These are phyloP conservation scores for Zymoseptoria ardabiliae DNA, from an alignment of 2,329 filamentous ascomycete genomes.

Conservation along the genomic window DNA sequence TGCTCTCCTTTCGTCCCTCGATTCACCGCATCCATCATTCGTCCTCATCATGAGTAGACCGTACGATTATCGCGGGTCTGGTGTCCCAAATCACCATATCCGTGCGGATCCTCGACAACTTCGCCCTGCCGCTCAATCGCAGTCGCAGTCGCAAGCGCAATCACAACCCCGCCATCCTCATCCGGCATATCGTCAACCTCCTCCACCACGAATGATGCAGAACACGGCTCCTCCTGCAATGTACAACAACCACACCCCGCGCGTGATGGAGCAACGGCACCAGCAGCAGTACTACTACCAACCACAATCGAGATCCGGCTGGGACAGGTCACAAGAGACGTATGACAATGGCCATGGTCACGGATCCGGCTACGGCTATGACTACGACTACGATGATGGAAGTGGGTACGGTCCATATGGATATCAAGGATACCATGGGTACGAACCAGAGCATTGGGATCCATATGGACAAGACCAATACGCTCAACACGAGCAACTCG, in stretches of 20 bases:
- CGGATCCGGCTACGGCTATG: conserved; percentile 8
- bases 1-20: not conserved
- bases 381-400: conserved; percentile 60
- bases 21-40: not conserved
- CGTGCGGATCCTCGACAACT: not conserved
- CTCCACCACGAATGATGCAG: not conserved
- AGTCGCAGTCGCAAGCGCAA: not conserved
- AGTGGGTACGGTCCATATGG: conserved; percentile 55
- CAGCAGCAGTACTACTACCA: conserved; percentile 10
- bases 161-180: not conserved
- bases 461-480: conserved; percentile 9
- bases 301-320: conserved; percentile 2
- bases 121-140: not conserved
- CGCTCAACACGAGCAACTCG: conserved; percentile 11
- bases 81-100: not conserved
- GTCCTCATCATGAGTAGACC: not conserved
- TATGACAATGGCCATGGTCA: conserved; percentile 23
- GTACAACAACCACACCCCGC: not conserved
- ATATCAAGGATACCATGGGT: not conserved
- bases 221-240: not conserved
- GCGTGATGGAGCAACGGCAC: conserved; percentile 5
- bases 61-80: not conserved
- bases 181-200: not conserved
- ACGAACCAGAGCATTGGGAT: not conserved
- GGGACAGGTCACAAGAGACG: conserved; percentile 15